Evolutionary conservation across 73 alveolate genomes (phyloP).

Genomic region (Effrenium voratum): DNA sequence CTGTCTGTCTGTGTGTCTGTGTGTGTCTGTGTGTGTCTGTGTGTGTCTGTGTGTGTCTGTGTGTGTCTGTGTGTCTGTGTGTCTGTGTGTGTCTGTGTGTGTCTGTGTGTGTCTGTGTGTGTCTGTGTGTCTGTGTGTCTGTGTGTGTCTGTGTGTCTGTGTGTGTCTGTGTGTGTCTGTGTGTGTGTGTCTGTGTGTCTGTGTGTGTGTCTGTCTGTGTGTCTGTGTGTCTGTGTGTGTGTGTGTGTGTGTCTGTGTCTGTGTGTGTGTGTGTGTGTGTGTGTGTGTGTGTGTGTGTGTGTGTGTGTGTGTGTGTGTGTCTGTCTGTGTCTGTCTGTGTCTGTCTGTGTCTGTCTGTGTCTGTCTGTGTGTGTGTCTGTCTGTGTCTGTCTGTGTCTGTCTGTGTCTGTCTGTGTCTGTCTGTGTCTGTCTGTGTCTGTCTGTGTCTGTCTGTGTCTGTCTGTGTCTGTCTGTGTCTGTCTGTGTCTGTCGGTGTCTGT

Average conservation of each 20-base stretch:
- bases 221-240: no score
- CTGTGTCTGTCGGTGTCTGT: not conserved
- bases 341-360: no score
- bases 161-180: no score
- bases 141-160: not conserved
- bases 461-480: conserved; percentile 4
- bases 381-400: conserved; percentile 23
- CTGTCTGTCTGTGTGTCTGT: not conserved
- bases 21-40: not conserved
- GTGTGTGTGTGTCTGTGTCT: no score
- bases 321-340: not conserved
- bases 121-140: not conserved
- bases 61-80: not conserved
- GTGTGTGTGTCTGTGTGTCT: no score
- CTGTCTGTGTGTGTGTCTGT: not conserved
- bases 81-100: not conserved
- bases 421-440: conserved; percentile 8
- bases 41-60: not conserved
- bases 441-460: not conserved
- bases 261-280: no score
- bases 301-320: not conserved
- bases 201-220: no score
- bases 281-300: not conserved
- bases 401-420: conserved; percentile 21
- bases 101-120: not conserved